Percentiles rank a stretch among this genome's conserved stretches.
Conservation (phyloP, 208 protist species). For the Herpetomonas samuelpessoai region DNA sequence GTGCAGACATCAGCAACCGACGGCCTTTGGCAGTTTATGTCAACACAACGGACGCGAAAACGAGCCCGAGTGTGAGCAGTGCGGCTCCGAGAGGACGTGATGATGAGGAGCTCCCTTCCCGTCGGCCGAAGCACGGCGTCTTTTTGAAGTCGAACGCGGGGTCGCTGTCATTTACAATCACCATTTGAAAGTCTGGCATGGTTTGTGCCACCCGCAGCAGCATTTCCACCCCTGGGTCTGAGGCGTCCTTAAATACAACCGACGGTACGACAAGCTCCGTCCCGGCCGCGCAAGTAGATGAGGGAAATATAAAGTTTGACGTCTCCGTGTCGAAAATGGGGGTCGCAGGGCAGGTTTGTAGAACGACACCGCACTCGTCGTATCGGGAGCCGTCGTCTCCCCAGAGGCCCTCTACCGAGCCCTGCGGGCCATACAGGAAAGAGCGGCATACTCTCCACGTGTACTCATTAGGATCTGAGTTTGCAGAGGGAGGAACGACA, state of each 20-base stretch:
- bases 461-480: conserved; percentile 26
- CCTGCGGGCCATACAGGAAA: conserved; percentile 36
- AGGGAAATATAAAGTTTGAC: conserved; percentile 13
- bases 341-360: conserved; percentile 30
- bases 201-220: conserved; percentile 27
- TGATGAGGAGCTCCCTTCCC: too few relatives aligned
- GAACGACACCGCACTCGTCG: conserved; percentile 29
- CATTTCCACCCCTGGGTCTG: conserved; percentile 27
- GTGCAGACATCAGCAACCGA: too few relatives aligned
- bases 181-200: conserved; percentile 42
- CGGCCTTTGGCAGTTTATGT: too few relatives aligned
- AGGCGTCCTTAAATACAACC: conserved; percentile 15
- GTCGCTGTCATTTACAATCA: conserved; percentile 40
- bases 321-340: conserved; percentile 30
- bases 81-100: too few relatives aligned
- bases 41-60: not conserved
- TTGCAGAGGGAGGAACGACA: conserved; percentile 24
- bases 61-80: not conserved
- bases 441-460: conserved; percentile 55
- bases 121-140: conserved; percentile 42
- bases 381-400: conserved; percentile 31
- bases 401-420: conserved; percentile 26
- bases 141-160: conserved; percentile 27
- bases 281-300: conserved; percentile 9
- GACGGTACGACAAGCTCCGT: conserved; percentile 41